Conservation (phyloP, 305 asterid species). For the Fraxinus paxiana region DNA sequence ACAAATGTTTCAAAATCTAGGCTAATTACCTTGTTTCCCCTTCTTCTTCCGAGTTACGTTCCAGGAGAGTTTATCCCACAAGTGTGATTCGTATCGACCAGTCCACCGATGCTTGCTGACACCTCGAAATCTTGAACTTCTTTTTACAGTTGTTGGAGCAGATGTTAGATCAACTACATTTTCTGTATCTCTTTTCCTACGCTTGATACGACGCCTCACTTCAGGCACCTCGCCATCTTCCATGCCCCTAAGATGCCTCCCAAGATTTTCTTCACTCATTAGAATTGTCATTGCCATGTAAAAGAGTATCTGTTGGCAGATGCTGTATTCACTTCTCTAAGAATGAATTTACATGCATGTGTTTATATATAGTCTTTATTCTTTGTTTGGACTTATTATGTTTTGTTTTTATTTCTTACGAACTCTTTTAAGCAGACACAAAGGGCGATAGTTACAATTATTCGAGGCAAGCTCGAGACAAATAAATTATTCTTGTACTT, state of each 20-base stretch:
- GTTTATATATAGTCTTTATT: constrained; percentile 19
- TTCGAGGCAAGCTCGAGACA: neutral
- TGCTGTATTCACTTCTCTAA: neutral
- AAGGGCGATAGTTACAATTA: constrained; percentile 38
- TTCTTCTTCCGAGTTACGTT: constrained; percentile 73
- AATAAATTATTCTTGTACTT: neutral
- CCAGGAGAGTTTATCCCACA: constrained; percentile 89
- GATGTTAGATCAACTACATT: constrained; percentile 24
- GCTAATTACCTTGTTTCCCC: constrained; percentile 63
- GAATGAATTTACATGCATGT: constrained; percentile 5
- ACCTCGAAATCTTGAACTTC: constrained; percentile 78
- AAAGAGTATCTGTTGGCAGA: neutral
- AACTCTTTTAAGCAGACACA: constrained; percentile 22
- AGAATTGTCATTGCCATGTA: constrained; percentile 28
- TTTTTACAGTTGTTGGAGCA: constrained; percentile 54
- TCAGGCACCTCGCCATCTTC: constrained; percentile 31
- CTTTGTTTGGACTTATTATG: constrained; percentile 30
- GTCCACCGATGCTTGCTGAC: constrained; percentile 83
- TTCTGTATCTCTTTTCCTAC: constrained; percentile 43
- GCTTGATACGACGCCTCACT: constrained; percentile 28
- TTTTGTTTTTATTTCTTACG: constrained; percentile 32
- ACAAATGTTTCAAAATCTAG: neutral
- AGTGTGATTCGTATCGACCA: constrained; percentile 73
- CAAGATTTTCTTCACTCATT: constrained; percentile 40
- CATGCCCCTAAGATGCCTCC: constrained; percentile 18